These are phyloP conservation scores for Acmispon strigosus DNA, from an alignment of 306 rosid species.

Conservation along the genomic window DNA sequence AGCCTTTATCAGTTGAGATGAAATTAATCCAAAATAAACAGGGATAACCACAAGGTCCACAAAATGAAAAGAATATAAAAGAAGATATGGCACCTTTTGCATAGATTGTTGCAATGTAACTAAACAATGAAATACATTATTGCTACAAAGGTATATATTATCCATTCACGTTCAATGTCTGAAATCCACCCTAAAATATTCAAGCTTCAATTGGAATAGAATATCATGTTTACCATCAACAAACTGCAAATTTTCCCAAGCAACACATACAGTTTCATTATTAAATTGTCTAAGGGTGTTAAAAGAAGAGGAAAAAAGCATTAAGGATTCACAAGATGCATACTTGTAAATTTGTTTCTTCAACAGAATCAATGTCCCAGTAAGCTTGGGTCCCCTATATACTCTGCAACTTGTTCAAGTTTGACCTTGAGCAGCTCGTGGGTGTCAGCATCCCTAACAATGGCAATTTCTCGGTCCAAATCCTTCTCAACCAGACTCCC, in stretches of 20 bases:
- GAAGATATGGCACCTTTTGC: neutral
- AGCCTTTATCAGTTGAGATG: neutral
- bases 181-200: neutral
- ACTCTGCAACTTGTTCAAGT: conserved; percentile 82
- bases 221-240: neutral
- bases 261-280: neutral
- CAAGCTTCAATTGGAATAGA: neutral
- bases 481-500: conserved; percentile 81
- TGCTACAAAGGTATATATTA: neutral
- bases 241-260: neutral
- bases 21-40: neutral
- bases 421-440: conserved; percentile 55
- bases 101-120: neutral
- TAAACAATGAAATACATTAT: neutral
- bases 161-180: neutral
- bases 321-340: conserved; percentile 13
- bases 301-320: neutral
- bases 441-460: conserved; percentile 71
- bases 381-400: conserved; percentile 69
- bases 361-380: conserved; percentile 57
- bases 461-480: conserved; percentile 52
- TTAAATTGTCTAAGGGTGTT: neutral
- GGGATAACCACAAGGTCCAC: neutral
- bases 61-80: neutral
- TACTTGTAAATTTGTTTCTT: conserved; percentile 4